Percentiles rank a stretch among this genome's conserved stretches.
phyloP scores from a whole-genome alignment of 352 stramenopile species.

The Peronospora belbahrii region DNA sequence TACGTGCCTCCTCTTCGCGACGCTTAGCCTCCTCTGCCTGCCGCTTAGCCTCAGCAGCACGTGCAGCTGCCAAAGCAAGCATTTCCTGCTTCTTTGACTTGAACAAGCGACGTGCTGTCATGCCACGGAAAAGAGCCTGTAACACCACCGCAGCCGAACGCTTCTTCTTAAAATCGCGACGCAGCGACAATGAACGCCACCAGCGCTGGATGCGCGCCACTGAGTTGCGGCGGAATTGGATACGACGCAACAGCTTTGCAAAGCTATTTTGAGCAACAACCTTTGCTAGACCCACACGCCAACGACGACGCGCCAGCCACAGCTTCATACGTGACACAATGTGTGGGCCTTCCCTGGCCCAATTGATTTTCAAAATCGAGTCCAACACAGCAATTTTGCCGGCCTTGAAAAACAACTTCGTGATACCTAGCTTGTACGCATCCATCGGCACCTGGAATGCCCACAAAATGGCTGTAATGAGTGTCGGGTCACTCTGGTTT shows the following conservation, averaged over 20 bases:
- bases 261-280: conserved; percentile 65
- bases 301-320: conserved; percentile 77
- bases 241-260: conserved; percentile 47
- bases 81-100: conserved; percentile 85
- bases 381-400: conserved; percentile 87
- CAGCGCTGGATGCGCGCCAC: conserved; percentile 68
- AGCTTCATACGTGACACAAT: conserved; percentile 76
- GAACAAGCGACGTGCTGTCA: conserved; percentile 59
- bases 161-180: conserved; percentile 79
- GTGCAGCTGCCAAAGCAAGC: conserved; percentile 64
- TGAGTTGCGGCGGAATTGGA: conserved; percentile 50
- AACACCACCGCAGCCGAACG: conserved; percentile 61
- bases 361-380: conserved; percentile 82
- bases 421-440: conserved; percentile 82
- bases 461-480: conserved; percentile 86
- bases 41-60: conserved; percentile 60
- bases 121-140: conserved; percentile 74
- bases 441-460: conserved; percentile 83
- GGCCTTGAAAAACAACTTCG: conserved; percentile 89
- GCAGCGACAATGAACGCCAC: conserved; percentile 69
- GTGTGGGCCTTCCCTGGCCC: conserved; percentile 80
- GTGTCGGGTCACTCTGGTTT: conserved; percentile 74
- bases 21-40: conserved; percentile 81
- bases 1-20: conserved; percentile 66
- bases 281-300: conserved; percentile 77